Conservation (phyloP, 1,139 yeast species). For the Yamadazyma friedrichii region DNA sequence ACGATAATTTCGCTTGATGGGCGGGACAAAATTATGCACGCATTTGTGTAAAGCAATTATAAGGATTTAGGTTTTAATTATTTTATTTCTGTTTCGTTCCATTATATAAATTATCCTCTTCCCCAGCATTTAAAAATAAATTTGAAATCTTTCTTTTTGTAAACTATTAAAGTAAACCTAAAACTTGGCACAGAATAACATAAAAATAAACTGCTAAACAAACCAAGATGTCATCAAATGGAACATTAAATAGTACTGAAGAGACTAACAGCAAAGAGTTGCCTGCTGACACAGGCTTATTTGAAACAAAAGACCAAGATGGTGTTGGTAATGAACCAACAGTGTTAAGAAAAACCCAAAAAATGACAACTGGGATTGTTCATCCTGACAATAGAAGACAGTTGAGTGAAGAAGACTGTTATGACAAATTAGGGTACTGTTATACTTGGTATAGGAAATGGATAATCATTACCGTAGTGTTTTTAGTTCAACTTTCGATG, state of each 20-base stretch:
- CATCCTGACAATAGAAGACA: constrained; percentile 25
- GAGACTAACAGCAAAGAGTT: constrained; percentile 7
- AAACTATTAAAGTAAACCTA: too few relatives aligned
- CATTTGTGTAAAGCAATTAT: background rate
- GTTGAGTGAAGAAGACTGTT: constrained; percentile 30
- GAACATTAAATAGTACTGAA: constrained; percentile 11
- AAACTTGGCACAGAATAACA: too few relatives aligned
- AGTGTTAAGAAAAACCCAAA: constrained; percentile 5
- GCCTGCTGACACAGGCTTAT: constrained; percentile 2
- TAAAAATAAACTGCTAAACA: too few relatives aligned
- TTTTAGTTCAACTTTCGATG: constrained; percentile 38
- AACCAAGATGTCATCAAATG: constrained; percentile 14
- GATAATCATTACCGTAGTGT: constrained; percentile 30
- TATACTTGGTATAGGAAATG: constrained; percentile 31
- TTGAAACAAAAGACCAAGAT: constrained; percentile 3
- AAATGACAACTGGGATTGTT: constrained; percentile 11
- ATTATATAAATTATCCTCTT: background rate
- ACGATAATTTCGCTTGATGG: background rate
- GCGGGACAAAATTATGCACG: background rate
- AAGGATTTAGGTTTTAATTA: background rate
- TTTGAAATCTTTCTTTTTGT: too few relatives aligned
- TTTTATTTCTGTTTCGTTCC: background rate
- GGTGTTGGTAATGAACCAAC: background rate
- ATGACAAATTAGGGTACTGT: constrained; percentile 29
- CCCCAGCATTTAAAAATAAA: background rate